These are phyloP conservation scores for Pythium pyrilobum DNA, from an alignment of 352 stramenopile species.

Conservation along the genomic window DNA sequence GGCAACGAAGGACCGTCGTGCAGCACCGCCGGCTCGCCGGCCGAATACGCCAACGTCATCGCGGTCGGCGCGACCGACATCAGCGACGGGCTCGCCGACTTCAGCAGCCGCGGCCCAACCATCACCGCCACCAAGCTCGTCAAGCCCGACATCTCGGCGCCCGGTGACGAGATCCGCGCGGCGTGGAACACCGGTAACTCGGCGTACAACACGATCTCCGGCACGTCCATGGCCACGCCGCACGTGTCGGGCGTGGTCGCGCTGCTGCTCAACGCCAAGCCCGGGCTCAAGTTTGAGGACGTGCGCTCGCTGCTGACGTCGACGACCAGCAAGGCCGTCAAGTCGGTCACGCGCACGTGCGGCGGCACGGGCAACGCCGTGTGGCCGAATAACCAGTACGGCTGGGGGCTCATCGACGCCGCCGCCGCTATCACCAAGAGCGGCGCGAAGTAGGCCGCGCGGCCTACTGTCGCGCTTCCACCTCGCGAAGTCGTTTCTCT, in stretches of 20 bases:
- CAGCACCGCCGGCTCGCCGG: slow-evolving; percentile 1
- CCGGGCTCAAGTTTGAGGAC: slow-evolving; percentile 6
- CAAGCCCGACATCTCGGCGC: no score
- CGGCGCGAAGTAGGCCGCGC: no score
- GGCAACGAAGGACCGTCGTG: slow-evolving; percentile 11
- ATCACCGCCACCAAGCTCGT: no score
- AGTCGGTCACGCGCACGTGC: slow-evolving; percentile 7
- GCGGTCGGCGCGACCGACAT: slow-evolving; percentile 9
- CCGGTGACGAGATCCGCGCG: slow-evolving; percentile 1
- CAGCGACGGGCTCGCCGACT: no score
- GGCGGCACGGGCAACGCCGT: slow-evolving; percentile 8
- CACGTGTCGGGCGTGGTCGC: slow-evolving; percentile 19
- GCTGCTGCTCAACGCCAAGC: slow-evolving; percentile 1
- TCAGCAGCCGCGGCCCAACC: no score
- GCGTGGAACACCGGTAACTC: slow-evolving; percentile 2
- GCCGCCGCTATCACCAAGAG: no score
- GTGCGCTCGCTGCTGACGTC: background rate
- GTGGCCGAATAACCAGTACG: slow-evolving; percentile 25
- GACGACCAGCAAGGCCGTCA: background rate
- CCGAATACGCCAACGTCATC: slow-evolving; percentile 16
- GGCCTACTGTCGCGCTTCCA: no score
- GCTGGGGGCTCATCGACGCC: slow-evolving; percentile 23
- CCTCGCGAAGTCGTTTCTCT: no score
- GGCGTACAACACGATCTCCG: slow-evolving; percentile 5
- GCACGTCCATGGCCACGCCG: slow-evolving; percentile 23